phyloP scores from a whole-genome alignment of 2,329 filamentous ascomycete genomes.

The Fusarium luffae region DNA sequence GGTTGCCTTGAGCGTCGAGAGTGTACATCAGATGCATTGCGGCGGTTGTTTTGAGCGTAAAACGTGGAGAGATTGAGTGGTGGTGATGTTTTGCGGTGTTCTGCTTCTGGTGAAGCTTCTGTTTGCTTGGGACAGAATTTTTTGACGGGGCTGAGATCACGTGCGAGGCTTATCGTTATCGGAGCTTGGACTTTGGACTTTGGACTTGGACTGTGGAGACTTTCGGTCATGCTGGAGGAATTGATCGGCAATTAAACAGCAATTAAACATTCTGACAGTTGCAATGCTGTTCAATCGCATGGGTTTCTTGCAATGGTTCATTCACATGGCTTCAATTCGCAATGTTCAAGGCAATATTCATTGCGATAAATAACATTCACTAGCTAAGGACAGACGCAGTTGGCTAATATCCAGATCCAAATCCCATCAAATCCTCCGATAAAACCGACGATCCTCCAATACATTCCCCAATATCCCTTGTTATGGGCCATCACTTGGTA shows the following conservation, averaged over 20 bases:
- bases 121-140: slow-evolving; percentile 27
- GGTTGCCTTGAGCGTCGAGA: slow-evolving; percentile 82
- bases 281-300: too few relatives aligned
- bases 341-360: not conserved
- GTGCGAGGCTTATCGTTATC: slow-evolving; percentile 41
- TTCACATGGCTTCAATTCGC: not conserved
- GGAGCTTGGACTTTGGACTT: not conserved
- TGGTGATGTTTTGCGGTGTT: not conserved
- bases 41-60: slow-evolving; percentile 11
- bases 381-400: slow-evolving; percentile 7
- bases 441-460: not conserved
- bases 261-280: not conserved
- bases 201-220: not conserved
- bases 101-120: slow-evolving; percentile 19
- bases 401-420: slow-evolving; percentile 4
- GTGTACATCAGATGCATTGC: slow-evolving; percentile 82
- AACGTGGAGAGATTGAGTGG: not conserved
- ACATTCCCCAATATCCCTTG: too few relatives aligned
- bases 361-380: not conserved
- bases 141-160: slow-evolving; percentile 35
- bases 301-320: not conserved
- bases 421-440: not conserved
- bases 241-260: not conserved
- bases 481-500: too few relatives aligned
- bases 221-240: not conserved